Evolutionary conservation across 768 basidiomycete genomes (phyloP).

Genomic region (Lanmaoa pseudosensibilis): DNA sequence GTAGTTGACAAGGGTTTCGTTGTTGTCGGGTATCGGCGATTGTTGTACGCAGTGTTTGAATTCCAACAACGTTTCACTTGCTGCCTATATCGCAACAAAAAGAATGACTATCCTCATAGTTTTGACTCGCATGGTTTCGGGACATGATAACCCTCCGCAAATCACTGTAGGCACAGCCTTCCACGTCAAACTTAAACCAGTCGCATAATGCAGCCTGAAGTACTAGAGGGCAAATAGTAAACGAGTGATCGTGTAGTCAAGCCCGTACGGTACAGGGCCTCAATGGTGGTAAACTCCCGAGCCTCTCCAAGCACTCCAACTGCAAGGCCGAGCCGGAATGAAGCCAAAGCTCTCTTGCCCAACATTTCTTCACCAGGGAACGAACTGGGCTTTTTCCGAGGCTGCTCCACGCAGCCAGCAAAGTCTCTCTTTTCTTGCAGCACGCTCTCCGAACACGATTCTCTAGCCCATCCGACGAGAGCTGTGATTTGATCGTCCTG

Average conservation of each 20-base stretch:
- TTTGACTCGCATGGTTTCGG: too few relatives aligned
- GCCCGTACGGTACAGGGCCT: not conserved
- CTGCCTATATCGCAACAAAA: too few relatives aligned
- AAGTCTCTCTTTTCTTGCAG: constrained; percentile 27
- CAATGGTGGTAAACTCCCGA: constrained; percentile 26
- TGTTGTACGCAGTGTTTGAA: too few relatives aligned
- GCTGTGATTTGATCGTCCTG: not conserved
- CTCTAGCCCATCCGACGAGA: constrained; percentile 13
- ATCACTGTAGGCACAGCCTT: too few relatives aligned
- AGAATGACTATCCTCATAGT: too few relatives aligned
- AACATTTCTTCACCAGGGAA: constrained; percentile 31
- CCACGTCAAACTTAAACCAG: too few relatives aligned
- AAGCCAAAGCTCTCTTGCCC: constrained; percentile 66
- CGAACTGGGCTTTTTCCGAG: constrained; percentile 22
- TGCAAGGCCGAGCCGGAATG: constrained; percentile 54
- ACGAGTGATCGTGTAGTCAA: too few relatives aligned
- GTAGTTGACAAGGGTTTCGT: not conserved
- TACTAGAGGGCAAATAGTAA: too few relatives aligned
- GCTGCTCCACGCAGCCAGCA: constrained; percentile 34
- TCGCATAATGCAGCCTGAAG: too few relatives aligned
- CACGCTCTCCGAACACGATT: constrained; percentile 23
- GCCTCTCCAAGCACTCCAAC: constrained; percentile 53
- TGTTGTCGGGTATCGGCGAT: too few relatives aligned
- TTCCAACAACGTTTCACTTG: too few relatives aligned
- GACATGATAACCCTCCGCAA: too few relatives aligned